A percentile compares a stretch with the other conserved stretches of the same genome.
phyloP scores from a whole-genome alignment of 2,329 filamentous ascomycete genomes.

The Kalmusia sp. region DNA sequence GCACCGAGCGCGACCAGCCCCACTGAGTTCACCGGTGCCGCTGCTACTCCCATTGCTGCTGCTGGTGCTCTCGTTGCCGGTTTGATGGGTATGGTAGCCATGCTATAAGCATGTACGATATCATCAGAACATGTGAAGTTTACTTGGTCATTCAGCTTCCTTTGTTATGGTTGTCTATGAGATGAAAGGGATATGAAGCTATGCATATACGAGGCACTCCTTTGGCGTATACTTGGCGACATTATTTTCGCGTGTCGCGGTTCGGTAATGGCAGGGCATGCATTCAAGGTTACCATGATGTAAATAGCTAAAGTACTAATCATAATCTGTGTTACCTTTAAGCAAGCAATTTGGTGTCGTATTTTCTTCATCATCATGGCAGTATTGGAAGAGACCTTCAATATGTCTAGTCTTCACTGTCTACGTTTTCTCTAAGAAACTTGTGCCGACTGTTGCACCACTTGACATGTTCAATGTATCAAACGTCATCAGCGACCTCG shows the following conservation, averaged over 20 bases:
- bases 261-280: background rate
- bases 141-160: background rate
- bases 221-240: slow-evolving; percentile 5
- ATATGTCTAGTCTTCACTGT: too few relatives aligned
- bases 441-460: background rate
- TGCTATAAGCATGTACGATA: slow-evolving; percentile 30
- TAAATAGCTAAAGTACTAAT: slow-evolving; percentile 5
- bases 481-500: too few relatives aligned
- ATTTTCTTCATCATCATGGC: too few relatives aligned
- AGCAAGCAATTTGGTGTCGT: too few relatives aligned
- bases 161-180: background rate
- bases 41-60: slow-evolving; percentile 25
- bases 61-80: slow-evolving; percentile 36
- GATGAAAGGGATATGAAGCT: background rate
- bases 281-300: background rate
- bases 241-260: background rate
- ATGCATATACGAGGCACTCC: slow-evolving; percentile 3
- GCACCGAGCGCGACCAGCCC: slow-evolving; percentile 20
- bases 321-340: background rate
- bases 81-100: slow-evolving; percentile 34
- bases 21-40: slow-evolving; percentile 40
- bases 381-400: too few relatives aligned
- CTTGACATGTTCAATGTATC: too few relatives aligned
- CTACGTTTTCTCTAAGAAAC: background rate
- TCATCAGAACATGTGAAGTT: background rate